These are phyloP conservation scores for Oenanthe sinensis DNA, from an alignment of 129 eudicot species.

Conservation along the genomic window DNA sequence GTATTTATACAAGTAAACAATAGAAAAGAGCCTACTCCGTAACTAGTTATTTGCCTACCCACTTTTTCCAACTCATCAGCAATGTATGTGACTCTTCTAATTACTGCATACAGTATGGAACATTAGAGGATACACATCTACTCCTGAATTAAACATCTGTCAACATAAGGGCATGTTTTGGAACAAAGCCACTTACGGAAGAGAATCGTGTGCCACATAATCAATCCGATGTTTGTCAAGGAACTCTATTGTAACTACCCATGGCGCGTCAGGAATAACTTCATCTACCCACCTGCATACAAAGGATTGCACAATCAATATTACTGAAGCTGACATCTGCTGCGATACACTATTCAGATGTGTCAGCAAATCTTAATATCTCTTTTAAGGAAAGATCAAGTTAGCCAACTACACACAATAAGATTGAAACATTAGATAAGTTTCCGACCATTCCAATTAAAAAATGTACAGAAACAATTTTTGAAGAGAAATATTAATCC, in stretches of 20 bases:
- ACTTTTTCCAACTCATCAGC: neutral
- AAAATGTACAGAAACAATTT: neutral
- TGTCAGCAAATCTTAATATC: neutral
- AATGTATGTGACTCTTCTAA: neutral
- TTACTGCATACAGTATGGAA: neutral
- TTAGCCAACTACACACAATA: neutral
- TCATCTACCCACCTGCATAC: constrained; percentile 94
- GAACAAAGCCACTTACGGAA: constrained; percentile 62
- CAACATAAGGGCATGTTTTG: neutral
- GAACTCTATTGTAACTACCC: constrained; percentile 86
- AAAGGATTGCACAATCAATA: neutral
- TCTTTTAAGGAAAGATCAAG: neutral
- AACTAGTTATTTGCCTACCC: neutral
- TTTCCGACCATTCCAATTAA: neutral
- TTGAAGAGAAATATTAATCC: neutral
- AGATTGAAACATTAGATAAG: neutral
- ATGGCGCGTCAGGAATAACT: constrained; percentile 96
- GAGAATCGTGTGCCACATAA: constrained; percentile 94
- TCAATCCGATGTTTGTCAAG: constrained; percentile 88
- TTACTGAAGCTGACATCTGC: neutral
- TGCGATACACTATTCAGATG: neutral
- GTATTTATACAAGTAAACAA: neutral
- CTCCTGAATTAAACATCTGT: neutral
- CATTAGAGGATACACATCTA: neutral
- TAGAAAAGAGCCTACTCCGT: neutral